Conservation (phyloP, 2,329 filamentous ascomycete genomes). For the Acrocalymma vagum region DNA sequence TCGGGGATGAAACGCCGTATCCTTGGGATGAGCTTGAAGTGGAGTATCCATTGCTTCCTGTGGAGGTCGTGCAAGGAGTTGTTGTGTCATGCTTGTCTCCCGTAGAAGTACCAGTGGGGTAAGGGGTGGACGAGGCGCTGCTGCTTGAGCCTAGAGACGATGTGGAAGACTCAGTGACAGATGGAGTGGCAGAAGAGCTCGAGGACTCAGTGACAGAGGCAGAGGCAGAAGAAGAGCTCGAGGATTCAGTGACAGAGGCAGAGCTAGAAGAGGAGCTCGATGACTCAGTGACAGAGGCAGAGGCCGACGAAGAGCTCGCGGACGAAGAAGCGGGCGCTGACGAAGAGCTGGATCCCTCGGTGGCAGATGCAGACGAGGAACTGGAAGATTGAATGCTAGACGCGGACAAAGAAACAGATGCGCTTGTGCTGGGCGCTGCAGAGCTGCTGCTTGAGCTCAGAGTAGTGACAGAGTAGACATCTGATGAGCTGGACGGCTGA, state of each 20-base stretch:
- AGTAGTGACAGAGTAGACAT: no score
- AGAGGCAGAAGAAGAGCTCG: neutral
- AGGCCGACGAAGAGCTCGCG: neutral
- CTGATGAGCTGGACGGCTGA: slow-evolving; percentile 1
- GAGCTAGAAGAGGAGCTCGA: slow-evolving; percentile 3
- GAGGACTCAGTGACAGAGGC: neutral
- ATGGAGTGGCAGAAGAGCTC: slow-evolving; percentile 5
- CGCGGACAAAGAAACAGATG: neutral
- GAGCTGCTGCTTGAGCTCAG: slow-evolving; percentile 1
- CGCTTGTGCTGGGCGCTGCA: neutral
- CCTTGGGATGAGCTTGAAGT: slow-evolving; percentile 10
- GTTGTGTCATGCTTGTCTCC: slow-evolving; percentile 11
- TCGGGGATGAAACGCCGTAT: slow-evolving; percentile 9
- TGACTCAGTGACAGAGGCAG: slow-evolving; percentile 5
- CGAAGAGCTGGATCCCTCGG: slow-evolving; percentile 1
- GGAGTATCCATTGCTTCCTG: slow-evolving; percentile 11
- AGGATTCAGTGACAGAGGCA: neutral
- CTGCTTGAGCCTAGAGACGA: no score
- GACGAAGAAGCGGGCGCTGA: neutral
- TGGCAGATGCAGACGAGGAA: slow-evolving; percentile 7
- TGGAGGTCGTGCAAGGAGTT: slow-evolving; percentile 23
- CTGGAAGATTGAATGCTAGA: slow-evolving; percentile 8
- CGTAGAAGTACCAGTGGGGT: no score
- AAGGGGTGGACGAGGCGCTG: neutral
- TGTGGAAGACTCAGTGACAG: slow-evolving; percentile 11